Evolutionary conservation across 164 flowering plant species (phyloP).

Genomic region (Macadamia integrifolia): DNA sequence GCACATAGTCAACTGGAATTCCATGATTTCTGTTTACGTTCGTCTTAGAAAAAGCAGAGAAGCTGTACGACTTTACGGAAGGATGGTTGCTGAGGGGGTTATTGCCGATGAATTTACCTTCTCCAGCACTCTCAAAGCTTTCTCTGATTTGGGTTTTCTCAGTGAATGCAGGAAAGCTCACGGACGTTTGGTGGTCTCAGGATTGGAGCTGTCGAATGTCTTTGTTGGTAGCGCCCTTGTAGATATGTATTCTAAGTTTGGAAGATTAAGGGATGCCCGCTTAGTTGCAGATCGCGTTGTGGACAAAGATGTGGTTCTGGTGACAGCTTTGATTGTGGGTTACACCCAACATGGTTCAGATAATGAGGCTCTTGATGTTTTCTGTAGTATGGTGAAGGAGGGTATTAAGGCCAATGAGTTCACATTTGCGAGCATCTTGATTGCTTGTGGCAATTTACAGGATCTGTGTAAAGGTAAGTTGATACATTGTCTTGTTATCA

Average conservation of each 20-base stretch:
- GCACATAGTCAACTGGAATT: slow-evolving; percentile 45
- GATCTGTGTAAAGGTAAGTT: slow-evolving; percentile 31
- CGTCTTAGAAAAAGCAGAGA: slow-evolving; percentile 22
- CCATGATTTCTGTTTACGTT: slow-evolving; percentile 39
- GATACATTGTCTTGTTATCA: slow-evolving; percentile 43
- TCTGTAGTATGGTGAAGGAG: slow-evolving; percentile 30
- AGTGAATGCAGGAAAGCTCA: slow-evolving; percentile 38
- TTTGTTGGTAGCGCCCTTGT: slow-evolving; percentile 56
- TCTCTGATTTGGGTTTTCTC: slow-evolving; percentile 36
- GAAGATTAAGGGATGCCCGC: slow-evolving; percentile 38
- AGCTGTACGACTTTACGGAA: slow-evolving; percentile 29
- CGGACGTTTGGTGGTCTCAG: slow-evolving; percentile 39
- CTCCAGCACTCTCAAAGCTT: slow-evolving; percentile 41
- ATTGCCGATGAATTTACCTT: slow-evolving; percentile 40
- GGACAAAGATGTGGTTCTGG: slow-evolving; percentile 53
- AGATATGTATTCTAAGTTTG: slow-evolving; percentile 53
- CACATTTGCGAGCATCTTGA: slow-evolving; percentile 43
- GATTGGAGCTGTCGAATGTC: slow-evolving; percentile 35
- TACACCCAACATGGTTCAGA: slow-evolving; percentile 38
- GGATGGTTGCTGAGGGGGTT: slow-evolving; percentile 34
- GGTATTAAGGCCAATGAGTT: slow-evolving; percentile 46
- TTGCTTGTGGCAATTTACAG: slow-evolving; percentile 42
- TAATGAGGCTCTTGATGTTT: slow-evolving; percentile 36
- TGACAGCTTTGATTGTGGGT: slow-evolving; percentile 57
- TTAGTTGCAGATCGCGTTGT: slow-evolving; percentile 27